Percentiles rank a stretch among this genome's conserved stretches.
Evolutionary conservation across 2,329 filamentous ascomycete species (phyloP).

Genomic region (Phaeosphaeriaceae sp.): DNA sequence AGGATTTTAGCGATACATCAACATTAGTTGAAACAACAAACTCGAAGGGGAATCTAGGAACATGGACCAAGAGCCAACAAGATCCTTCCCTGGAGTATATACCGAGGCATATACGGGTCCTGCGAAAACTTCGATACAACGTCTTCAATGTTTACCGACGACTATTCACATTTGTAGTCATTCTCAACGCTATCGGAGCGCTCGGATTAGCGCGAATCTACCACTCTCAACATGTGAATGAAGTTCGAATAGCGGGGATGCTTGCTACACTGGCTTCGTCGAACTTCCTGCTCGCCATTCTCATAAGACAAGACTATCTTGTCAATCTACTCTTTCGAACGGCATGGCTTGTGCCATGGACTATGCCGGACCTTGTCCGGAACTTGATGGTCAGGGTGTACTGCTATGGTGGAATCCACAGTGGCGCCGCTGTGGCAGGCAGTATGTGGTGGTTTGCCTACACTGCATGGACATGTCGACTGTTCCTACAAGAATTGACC

Average conservation of each 20-base stretch:
- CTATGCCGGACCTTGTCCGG: conserved; percentile 29
- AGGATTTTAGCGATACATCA: conserved; percentile 6
- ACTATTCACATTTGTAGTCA: conserved; percentile 52
- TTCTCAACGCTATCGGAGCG: conserved; percentile 45
- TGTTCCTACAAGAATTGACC: conserved; percentile 22
- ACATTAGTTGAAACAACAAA: not conserved
- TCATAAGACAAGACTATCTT: conserved; percentile 42
- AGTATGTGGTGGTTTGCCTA: conserved; percentile 54
- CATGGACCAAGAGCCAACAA: conserved; percentile 1
- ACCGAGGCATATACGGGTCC: conserved; percentile 9
- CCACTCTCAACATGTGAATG: conserved; percentile 4
- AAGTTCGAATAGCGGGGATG: not conserved
- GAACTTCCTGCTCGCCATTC: conserved; percentile 40
- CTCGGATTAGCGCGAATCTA: conserved; percentile 20
- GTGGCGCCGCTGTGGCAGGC: conserved; percentile 39
- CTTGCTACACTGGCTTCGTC: conserved; percentile 40
- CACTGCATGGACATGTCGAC: conserved; percentile 37
- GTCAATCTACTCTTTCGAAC: conserved; percentile 38
- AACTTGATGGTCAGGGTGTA: conserved; percentile 37
- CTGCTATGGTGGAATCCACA: conserved; percentile 45
- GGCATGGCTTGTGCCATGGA: conserved; percentile 40
- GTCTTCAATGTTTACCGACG: conserved; percentile 47
- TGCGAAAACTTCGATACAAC: conserved; percentile 25
- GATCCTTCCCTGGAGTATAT: conserved; percentile 10
- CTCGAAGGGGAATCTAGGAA: not conserved